Evolutionary conservation across 208 protist species (phyloP), one percentile per base, ranked within the genome.

Genomic region (Tritrichomonas foetus): DNA sequence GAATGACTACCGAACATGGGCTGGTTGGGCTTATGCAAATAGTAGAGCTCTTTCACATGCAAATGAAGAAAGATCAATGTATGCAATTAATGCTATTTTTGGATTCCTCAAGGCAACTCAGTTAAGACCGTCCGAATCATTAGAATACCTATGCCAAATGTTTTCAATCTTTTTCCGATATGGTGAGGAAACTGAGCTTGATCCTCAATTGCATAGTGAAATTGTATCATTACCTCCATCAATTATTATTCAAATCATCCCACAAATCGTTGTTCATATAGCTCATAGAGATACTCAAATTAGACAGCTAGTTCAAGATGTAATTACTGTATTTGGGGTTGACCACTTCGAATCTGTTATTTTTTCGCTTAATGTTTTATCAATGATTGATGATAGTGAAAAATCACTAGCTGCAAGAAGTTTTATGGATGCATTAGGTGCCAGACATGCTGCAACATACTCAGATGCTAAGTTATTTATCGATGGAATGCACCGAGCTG

Each of bases 61-160:
- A 84, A 53, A 84, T 53, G 69, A 78, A 78, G 8, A n/a, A 27
- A 2, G 44, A n/a, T 0, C 16, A n/a, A 84, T 25, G 27, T 84
- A 84, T 44, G 74, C 74, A 53, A 53, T 84, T n/a, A 84, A 53
- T 84, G 36, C 74, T 1, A 84, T 84, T 53, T 30, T 0, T n/a
- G 74, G 74, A 11, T 84, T 84, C 30, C n/a, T 84, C 2, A 84
- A 84, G 20, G 74, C 74, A 22, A 39, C 74, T 13, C 27, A 84
- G 22, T 44, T 84, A 47, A 84, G 39, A 39, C 44, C 44, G 33
- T n/a, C 16, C 13, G 9, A 33, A 33, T 84, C 74, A 53, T 53
- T 84, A 53, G n/a, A 84, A 53, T 84, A 53, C 44, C 53, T 84
- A 53, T 84, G 74, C 25, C 74, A 84, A 84, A 53, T 84, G 20